Conservation (phyloP, 139 green algal genomes). For the Picochlorum sp. region DNA sequence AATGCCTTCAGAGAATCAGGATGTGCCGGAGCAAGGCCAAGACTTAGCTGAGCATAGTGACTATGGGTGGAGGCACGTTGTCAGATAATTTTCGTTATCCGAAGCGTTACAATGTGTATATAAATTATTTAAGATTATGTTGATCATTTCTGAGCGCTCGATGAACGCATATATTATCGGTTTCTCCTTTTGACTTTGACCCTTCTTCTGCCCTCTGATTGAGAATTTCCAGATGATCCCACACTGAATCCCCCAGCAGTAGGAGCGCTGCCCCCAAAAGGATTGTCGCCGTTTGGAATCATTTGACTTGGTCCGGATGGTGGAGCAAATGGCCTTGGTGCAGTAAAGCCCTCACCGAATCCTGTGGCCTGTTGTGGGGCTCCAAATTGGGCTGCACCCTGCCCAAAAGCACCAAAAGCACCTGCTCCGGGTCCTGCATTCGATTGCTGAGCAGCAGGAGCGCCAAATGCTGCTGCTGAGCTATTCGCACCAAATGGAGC, state of each 20-base stretch:
- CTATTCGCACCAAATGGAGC: slow-evolving; percentile 2
- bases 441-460: slow-evolving; percentile 6
- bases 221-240: slow-evolving; percentile 21
- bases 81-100: neutral
- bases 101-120: no score
- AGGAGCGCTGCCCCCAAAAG: slow-evolving; percentile 8
- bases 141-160: no score
- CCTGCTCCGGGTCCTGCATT: neutral
- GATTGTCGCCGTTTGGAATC: slow-evolving; percentile 28
- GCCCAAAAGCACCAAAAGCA: no score
- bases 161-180: neutral
- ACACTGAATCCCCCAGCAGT: slow-evolving; percentile 24
- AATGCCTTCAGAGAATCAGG: neutral
- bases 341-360: slow-evolving; percentile 4
- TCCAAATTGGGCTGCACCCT: no score
- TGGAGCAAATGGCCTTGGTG: neutral
- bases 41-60: neutral
- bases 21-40: neutral
- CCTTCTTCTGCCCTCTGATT: slow-evolving; percentile 24
- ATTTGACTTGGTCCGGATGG: slow-evolving; percentile 7
- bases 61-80: neutral
- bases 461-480: neutral
- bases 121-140: no score
- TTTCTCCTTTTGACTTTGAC: slow-evolving; percentile 24
- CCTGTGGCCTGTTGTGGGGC: slow-evolving; percentile 1